Conservation (phyloP, 345 rosid genomes). For the Aquilaria malaccensis region DNA sequence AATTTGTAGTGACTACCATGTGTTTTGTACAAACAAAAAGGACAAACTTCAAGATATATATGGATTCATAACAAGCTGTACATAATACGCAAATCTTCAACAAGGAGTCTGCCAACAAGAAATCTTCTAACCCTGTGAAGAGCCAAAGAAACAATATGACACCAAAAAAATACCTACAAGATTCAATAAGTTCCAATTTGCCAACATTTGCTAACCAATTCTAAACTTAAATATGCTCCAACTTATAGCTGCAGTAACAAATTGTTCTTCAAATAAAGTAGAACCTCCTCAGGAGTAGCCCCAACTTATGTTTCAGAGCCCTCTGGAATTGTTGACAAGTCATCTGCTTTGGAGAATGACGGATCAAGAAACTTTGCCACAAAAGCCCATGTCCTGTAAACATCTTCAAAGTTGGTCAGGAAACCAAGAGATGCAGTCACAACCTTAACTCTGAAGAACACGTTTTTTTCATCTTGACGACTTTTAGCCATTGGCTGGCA, state of each 20-base stretch:
- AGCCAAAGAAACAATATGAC: conserved; percentile 14
- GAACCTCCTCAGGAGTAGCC: conserved; percentile 7
- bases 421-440: conserved; percentile 67
- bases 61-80: conserved; percentile 27
- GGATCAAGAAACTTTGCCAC: conserved; percentile 53
- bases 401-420: conserved; percentile 66
- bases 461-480: conserved; percentile 32
- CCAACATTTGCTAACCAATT: conserved; percentile 13
- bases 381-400: conserved; percentile 60
- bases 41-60: neutral
- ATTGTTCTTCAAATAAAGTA: conserved; percentile 5
- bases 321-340: conserved; percentile 34
- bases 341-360: conserved; percentile 26
- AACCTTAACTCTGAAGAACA: conserved; percentile 47
- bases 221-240: conserved; percentile 6
- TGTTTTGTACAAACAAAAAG: no score
- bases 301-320: conserved; percentile 30
- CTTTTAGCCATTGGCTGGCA: conserved; percentile 47
- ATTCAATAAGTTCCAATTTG: conserved; percentile 10
- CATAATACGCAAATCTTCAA: neutral
- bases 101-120: no score
- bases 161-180: conserved; percentile 13
- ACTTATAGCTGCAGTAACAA: conserved; percentile 10
- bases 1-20: no score
- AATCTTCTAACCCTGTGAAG: no score